These are phyloP conservation scores for Daphne laureola DNA, from an alignment of 441 rosid species.

Conservation along the genomic window DNA sequence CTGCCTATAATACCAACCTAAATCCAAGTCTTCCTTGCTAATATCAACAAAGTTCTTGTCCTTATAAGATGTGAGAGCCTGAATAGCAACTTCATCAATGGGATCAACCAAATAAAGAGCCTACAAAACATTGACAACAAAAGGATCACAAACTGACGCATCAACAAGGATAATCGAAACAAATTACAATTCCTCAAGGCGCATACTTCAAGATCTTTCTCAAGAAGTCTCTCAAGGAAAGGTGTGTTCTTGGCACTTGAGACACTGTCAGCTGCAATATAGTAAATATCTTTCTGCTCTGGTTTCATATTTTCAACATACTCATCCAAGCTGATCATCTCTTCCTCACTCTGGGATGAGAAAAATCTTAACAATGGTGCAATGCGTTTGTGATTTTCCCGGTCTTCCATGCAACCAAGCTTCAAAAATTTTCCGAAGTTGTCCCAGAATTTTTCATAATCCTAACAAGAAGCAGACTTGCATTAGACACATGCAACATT, in stretches of 20 bases:
- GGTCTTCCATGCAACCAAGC: slow-evolving; percentile 91
- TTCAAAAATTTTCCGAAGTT: slow-evolving; percentile 77
- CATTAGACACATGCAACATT: slow-evolving; percentile 6
- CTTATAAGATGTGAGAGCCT: slow-evolving; percentile 81
- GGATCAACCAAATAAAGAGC: slow-evolving; percentile 86
- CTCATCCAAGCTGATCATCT: slow-evolving; percentile 92
- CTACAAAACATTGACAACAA: slow-evolving; percentile 24
- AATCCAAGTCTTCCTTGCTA: slow-evolving; percentile 94
- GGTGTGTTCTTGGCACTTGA: slow-evolving; percentile 86
- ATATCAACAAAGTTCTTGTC: slow-evolving; percentile 90
- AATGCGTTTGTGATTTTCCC: slow-evolving; percentile 90
- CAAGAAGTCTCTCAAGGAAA: slow-evolving; percentile 82
- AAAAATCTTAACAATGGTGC: slow-evolving; percentile 89
- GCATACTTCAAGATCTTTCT: slow-evolving; percentile 81
- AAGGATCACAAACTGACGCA: slow-evolving; percentile 7
- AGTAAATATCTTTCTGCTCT: slow-evolving; percentile 86
- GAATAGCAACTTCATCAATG: slow-evolving; percentile 92
- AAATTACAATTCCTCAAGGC: slow-evolving; percentile 1
- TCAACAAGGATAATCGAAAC: background rate
- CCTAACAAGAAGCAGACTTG: slow-evolving; percentile 31
- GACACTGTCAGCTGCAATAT: slow-evolving; percentile 79
- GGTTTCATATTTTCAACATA: slow-evolving; percentile 95
- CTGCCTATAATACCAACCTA: slow-evolving; percentile 39
- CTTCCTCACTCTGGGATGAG: slow-evolving; percentile 91
- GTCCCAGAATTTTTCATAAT: slow-evolving; percentile 93